Conservation (phyloP, 768 basidiomycete genomes). For the Tubosaeta sp. region DNA sequence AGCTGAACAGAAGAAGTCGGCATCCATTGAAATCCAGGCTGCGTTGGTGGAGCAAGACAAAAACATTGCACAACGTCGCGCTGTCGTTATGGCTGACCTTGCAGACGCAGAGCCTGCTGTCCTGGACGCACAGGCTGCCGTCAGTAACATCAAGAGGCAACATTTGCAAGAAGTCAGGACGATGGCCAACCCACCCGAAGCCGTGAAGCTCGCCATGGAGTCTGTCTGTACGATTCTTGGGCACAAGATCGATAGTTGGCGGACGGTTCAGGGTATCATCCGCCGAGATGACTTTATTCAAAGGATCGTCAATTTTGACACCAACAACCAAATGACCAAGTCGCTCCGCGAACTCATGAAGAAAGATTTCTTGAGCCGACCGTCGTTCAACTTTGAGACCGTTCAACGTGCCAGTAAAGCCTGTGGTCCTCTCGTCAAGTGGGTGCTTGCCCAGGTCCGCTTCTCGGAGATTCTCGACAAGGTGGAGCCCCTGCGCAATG, state of each 20-base stretch:
- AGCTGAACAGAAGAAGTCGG: constrained; percentile 96
- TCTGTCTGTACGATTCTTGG: constrained; percentile 96
- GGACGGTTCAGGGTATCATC: constrained; percentile 91
- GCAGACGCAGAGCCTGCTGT: constrained; percentile 98
- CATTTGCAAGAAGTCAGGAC: constrained; percentile 95
- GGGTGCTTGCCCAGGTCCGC: constrained; percentile 94
- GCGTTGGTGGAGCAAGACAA: constrained; percentile 89
- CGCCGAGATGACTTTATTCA: constrained; percentile 96
- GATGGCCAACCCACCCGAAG: constrained; percentile 98
- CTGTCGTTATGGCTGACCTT: constrained; percentile 90
- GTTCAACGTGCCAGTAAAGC: constrained; percentile 95
- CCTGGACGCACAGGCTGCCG: constrained; percentile 90
- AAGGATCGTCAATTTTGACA: constrained; percentile 94
- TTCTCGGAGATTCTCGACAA: constrained; percentile 98
- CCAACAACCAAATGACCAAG: constrained; percentile 85
- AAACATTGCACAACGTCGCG: constrained; percentile 80
- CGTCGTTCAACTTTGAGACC: constrained; percentile 90
- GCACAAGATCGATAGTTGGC: constrained; percentile 96
- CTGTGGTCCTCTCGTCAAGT: constrained; percentile 96
- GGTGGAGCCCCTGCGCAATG: constrained; percentile 93
- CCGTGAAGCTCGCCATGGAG: constrained; percentile 97
- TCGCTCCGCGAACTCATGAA: constrained; percentile 86
- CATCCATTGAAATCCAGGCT: constrained; percentile 93
- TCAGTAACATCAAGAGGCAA: constrained; percentile 92
- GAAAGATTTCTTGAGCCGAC: constrained; percentile 85